Evolutionary conservation across 1,284 basidiomycete species (phyloP).

Genomic region (Acaromyces ingoldii): DNA sequence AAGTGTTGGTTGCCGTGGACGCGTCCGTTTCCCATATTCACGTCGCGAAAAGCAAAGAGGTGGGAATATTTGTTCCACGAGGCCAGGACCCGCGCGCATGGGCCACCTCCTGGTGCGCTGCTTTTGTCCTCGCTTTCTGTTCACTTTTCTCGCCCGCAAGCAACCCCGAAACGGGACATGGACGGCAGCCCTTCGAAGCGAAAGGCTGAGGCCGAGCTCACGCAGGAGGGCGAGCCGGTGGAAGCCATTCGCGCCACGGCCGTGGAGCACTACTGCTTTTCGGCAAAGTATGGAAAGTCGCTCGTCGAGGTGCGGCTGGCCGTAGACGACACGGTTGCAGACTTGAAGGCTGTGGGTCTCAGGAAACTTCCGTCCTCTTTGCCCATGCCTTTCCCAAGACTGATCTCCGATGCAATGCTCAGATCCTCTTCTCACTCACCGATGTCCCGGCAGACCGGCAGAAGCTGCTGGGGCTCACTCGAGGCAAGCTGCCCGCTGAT

Average conservation of each 20-base stretch:
- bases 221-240: too few relatives aligned
- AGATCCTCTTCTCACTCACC: conserved; percentile 63
- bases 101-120: too few relatives aligned
- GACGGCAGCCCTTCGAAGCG: too few relatives aligned
- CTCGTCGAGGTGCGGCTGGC: conserved; percentile 19
- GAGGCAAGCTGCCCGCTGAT: conserved; percentile 69
- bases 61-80: too few relatives aligned
- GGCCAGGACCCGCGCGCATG: too few relatives aligned
- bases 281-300: conserved; percentile 26
- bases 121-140: too few relatives aligned
- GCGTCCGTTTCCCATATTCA: too few relatives aligned
- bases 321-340: conserved; percentile 36
- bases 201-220: too few relatives aligned
- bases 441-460: conserved; percentile 77
- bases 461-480: conserved; percentile 80
- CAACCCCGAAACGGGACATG: too few relatives aligned
- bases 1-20: too few relatives aligned
- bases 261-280: conserved; percentile 15
- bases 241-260: background rate
- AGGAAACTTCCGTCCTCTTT: background rate
- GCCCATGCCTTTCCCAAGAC: background rate
- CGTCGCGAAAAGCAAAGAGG: too few relatives aligned
- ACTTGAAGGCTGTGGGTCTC: conserved; percentile 20
- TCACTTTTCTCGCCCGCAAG: too few relatives aligned
- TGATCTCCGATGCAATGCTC: background rate